phyloP scores from a whole-genome alignment of 257 asterid species.

The Coffea eugenioides region DNA sequence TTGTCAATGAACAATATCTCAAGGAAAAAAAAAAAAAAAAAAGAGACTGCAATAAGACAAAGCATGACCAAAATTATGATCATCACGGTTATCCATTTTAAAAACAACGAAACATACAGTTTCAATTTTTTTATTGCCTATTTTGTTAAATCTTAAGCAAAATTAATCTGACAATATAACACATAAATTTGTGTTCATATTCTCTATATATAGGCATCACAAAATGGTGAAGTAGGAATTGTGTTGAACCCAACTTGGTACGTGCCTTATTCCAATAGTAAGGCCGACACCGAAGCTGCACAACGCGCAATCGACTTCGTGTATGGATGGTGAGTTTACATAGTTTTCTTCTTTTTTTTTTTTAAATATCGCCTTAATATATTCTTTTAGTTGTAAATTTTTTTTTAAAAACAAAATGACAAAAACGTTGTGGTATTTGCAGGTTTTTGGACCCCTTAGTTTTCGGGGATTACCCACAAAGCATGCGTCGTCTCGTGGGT shows the following conservation, averaged over 20 bases:
- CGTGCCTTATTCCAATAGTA: conserved; percentile 36
- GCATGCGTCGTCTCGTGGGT: conserved; percentile 14
- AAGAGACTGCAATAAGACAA: too few relatives aligned
- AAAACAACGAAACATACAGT: too few relatives aligned
- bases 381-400: too few relatives aligned
- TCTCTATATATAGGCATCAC: conserved; percentile 37
- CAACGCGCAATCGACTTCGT: conserved; percentile 47
- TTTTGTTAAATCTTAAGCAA: too few relatives aligned
- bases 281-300: conserved; percentile 36
- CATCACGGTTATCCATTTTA: too few relatives aligned
- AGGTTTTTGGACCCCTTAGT: conserved; percentile 22
- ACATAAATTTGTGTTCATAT: neutral
- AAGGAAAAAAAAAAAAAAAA: too few relatives aligned
- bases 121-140: too few relatives aligned
- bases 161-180: too few relatives aligned
- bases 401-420: neutral
- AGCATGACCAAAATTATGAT: too few relatives aligned
- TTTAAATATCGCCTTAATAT: neutral
- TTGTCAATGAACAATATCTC: too few relatives aligned
- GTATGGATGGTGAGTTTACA: conserved; percentile 43
- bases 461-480: conserved; percentile 20
- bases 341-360: neutral
- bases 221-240: conserved; percentile 60
- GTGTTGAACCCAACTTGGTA: conserved; percentile 34
- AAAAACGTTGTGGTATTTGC: neutral